Base-by-base conservation (phyloP, 306 rosid species). In the Quercus wislizeni region DNA sequence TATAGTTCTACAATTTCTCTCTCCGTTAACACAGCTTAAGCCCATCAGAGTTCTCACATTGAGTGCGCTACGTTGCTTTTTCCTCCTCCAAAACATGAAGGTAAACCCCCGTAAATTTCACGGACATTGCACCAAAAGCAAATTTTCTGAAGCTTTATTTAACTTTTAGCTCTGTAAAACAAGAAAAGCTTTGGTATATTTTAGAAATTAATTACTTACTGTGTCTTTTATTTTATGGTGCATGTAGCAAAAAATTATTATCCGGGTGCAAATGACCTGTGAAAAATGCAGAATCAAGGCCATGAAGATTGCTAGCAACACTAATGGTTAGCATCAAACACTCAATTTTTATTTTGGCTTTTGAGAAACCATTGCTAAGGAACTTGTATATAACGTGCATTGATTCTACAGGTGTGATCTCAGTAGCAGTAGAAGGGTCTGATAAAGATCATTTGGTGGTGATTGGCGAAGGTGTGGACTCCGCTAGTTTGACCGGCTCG, bases 161-260 rank as follows among this genome's bases (percentile, higher is more conserved):
- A 13, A 13, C 41, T 2, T 27, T 13, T 62, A 1, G n/a, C 3
- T 14, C 20, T 6, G 14, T 18, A 62, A 61, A 62, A 12, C 35
- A 27, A 58, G 23, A 23, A 62, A 62, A 23, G 17, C 23, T 10
- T 59, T 8, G 25, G 0, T 62, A 62, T 27, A 14, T 25, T 19
- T 57, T 27, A 20, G 19, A 33, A 5, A 1, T 25, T 62, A 27
- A 63, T 28, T 63, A 28, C 6, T 13, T 27, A 5, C 19, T 27
- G 2, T 28, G n/a, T 3, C 18, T 63, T 27, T 63, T 15, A 3
- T 14, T 6, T 15, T 5, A 28, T 72, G 31, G 35, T 75, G 83
- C 75, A 83, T 75, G 83, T 73, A 85, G 91, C 77, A 83, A 73
- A 83, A 83, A 71, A 83, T 83, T 6, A 63, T 79, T 2, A 64